These are phyloP conservation scores for Trametes pubescens DNA, from an alignment of 1,284 basidiomycete species.

Conservation along the genomic window DNA sequence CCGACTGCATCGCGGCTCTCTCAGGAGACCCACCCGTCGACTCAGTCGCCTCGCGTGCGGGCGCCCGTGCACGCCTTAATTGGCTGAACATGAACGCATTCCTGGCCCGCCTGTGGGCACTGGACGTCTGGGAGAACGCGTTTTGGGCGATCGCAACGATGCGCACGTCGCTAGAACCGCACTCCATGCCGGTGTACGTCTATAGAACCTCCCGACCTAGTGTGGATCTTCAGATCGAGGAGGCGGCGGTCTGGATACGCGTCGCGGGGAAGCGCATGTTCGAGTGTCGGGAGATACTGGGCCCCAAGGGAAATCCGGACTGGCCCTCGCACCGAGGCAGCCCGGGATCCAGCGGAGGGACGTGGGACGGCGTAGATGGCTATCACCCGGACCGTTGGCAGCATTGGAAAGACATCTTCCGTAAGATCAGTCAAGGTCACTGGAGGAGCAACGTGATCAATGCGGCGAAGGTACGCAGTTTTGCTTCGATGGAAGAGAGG, in stretches of 20 bases:
- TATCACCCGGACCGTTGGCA: conserved; percentile 24
- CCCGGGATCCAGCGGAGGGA: conserved; percentile 21
- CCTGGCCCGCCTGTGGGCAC: not conserved
- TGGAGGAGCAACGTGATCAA: conserved; percentile 18
- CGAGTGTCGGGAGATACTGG: conserved; percentile 22
- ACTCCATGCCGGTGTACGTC: not conserved
- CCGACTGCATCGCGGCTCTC: not conserved
- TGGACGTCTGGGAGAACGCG: not conserved
- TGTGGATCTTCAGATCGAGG: conserved; percentile 19
- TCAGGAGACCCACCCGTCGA: not conserved
- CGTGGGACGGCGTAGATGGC: conserved; percentile 28
- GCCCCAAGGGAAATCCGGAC: conserved; percentile 23
- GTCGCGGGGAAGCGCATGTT: conserved; percentile 22
- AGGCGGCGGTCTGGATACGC: conserved; percentile 19
- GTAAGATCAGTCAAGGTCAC: conserved; percentile 4
- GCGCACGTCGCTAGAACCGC: not conserved
- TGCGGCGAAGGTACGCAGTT: conserved; percentile 18
- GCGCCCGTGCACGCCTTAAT: not conserved
- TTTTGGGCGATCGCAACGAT: not conserved
- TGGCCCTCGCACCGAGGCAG: conserved; percentile 7
- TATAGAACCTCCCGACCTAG: not conserved
- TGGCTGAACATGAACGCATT: conserved; percentile 7
- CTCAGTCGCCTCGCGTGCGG: not conserved
- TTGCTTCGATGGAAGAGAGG: too few relatives aligned
- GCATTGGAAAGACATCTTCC: conserved; percentile 21